Evolutionary conservation across 75 land plant species (phyloP), one percentile per base, ranked within the genome.

Genomic region (Ceratopteris richardii): DNA sequence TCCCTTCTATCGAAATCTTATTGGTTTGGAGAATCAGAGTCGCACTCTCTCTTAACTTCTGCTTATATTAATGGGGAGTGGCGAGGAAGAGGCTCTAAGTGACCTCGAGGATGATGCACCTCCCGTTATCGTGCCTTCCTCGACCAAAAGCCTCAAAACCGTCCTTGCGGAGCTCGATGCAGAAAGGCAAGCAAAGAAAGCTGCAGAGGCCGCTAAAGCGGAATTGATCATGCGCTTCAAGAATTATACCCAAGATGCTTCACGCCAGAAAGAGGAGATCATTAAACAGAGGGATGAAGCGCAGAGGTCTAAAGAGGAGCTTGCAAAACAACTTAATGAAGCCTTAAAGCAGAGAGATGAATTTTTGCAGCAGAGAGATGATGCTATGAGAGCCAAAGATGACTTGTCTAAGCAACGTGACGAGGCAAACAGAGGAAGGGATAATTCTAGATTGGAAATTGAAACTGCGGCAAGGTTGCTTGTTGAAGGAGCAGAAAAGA

Each of bases 391-490:
- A 65, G 75, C 72, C 66, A 77, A 54, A 29, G 82, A 80, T 36
- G 87, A 83, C 62, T 44, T 65, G 29, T 37, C 30, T 16, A 50
- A 59, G 46, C 69, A 69, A 58, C 58, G 69, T 46, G 91, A 87
- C 33, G 88, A 88, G 42, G 66, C 53, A 13, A 67, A 21, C 12
- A 88, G 65, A 67, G 76, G 67, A 1, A 64, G 65, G 54, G 94
- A 84, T 29, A 44, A 56, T 9, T 60, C 74, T 14, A 62, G 68
- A 56, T 31, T 77, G 31, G 98, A 93, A 65, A 80, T 80, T 22
- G 98, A 78, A 57, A 63, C 70, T 11, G 69, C 80, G 1, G 73
- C 82, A 1, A 72, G 82, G 54, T 63, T 93, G 80, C 77, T 93
- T 1, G 75, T 84, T 0, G 61, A 58, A 26, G 90, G 79, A 26